phyloP scores from a whole-genome alignment of 2,329 filamentous ascomycete genomes.

The Ophiostoma quercus region DNA sequence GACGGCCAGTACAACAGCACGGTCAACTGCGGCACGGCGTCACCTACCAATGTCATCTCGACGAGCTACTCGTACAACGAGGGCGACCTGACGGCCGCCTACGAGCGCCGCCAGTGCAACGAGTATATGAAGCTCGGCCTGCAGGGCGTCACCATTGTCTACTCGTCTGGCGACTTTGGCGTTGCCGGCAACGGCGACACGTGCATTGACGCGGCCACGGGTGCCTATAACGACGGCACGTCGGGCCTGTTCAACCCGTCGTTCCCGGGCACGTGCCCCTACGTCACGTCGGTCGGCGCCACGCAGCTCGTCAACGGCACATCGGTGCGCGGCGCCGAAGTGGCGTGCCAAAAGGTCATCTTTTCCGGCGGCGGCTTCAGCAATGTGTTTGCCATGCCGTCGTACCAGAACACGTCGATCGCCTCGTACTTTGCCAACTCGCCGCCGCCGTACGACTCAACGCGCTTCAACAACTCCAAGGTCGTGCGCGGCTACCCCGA shows the following conservation, averaged over 20 bases:
- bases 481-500: slow-evolving; percentile 32
- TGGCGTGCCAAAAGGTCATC: background rate
- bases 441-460: slow-evolving; percentile 18
- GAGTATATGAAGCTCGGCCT: slow-evolving; percentile 52
- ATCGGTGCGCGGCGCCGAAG: slow-evolving; percentile 41
- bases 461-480: slow-evolving; percentile 6
- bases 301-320: slow-evolving; percentile 32
- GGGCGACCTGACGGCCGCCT: slow-evolving; percentile 47
- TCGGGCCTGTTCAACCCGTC: slow-evolving; percentile 28
- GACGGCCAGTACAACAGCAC: slow-evolving; percentile 35
- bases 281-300: slow-evolving; percentile 44
- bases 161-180: slow-evolving; percentile 48
- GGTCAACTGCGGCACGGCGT: slow-evolving; percentile 36
- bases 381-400: slow-evolving; percentile 41
- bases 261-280: slow-evolving; percentile 39
- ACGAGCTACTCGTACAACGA: slow-evolving; percentile 51
- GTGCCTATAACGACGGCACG: slow-evolving; percentile 28
- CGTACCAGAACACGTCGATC: slow-evolving; percentile 41
- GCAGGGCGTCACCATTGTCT: slow-evolving; percentile 47
- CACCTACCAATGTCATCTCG: slow-evolving; percentile 51
- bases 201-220: slow-evolving; percentile 40
- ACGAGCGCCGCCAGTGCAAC: slow-evolving; percentile 48
- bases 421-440: slow-evolving; percentile 37
- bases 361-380: slow-evolving; percentile 40
- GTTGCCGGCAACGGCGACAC: slow-evolving; percentile 40